Base-by-base conservation (phyloP, 164 flowering plant genomes). In the Macadamia tetraphylla region DNA sequence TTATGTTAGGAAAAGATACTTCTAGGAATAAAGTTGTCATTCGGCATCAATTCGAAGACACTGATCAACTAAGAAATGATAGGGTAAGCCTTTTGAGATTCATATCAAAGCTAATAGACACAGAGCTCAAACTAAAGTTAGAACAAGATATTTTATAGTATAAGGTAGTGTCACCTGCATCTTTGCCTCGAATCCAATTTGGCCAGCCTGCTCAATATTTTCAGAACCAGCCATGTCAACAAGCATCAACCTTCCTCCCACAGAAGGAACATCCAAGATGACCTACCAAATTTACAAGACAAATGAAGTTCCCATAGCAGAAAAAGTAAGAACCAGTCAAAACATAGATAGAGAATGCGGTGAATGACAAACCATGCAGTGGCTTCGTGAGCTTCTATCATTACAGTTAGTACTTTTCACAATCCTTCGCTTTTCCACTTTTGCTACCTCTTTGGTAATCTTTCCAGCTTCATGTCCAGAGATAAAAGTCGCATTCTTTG, bases 151-250 rank as follows among this genome's bases (percentile, higher is more conserved):
- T 23, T 23, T 9, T 18, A 14, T 23, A 58, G 40, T 11, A 18
- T 31, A 64, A 46, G 3, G 58, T 29, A 70, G 56, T 3, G 29
- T 14, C 76, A 91, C 99, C 97, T 94, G 99, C 94, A 92, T 81
- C 81, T 92, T 94, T 58, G 99, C 99, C 73, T 94, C 99, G 55
- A 92, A 81, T 29, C 98, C 98, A 76, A 53, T 71, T 80, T 92
- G 98, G 67, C 99, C 99, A 57, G 99, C 99, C 77, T 92, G 99
- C 56, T 94, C 99, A 56, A 94, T 94, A 67, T 94, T 94, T 73
- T 94, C 99, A 40, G 99, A 92, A 42, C 99, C 99, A 1, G 99
- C 99, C 99, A 94, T 94, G 78, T 94, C 99, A 4, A 94, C 99
- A 58, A 94, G 98, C 98, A 94, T 90, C 63, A 94, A 77, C 44